Percentiles rank a stretch among this genome's conserved stretches.
Evolutionary conservation across 768 basidiomycete species (phyloP).

Genomic region (Xanthoconium stramineum): DNA sequence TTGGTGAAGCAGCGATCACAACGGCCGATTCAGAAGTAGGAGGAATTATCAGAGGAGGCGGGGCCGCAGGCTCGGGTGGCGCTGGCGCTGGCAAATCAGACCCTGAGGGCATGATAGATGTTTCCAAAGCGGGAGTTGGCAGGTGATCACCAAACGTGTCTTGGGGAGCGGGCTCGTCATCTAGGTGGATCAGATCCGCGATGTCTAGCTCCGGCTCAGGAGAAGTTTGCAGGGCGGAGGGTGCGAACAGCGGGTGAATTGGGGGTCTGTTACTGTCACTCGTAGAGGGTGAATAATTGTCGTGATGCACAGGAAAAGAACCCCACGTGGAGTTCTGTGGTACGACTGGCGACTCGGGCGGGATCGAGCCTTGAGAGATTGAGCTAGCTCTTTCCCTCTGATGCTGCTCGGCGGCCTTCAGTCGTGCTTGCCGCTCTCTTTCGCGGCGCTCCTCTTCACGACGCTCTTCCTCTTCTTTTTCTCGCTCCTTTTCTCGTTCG

Average conservation of each 20-base stretch:
- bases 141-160: constrained; percentile 29
- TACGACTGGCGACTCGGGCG: constrained; percentile 67
- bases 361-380: constrained; percentile 49
- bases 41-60: constrained; percentile 44
- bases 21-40: constrained; percentile 37
- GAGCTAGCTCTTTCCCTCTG: constrained; percentile 49
- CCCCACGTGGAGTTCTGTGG: constrained; percentile 53
- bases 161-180: constrained; percentile 50
- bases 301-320: constrained; percentile 45
- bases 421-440: constrained; percentile 62
- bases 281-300: constrained; percentile 25
- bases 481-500: constrained; percentile 54
- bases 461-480: constrained; percentile 65
- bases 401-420: constrained; percentile 45
- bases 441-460: constrained; percentile 58
- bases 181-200: constrained; percentile 74
- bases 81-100: constrained; percentile 10
- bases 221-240: constrained; percentile 30
- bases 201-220: constrained; percentile 67
- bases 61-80: constrained; percentile 18
- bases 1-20: constrained; percentile 23
- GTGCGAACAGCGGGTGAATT: constrained; percentile 34
- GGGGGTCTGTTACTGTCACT: constrained; percentile 26
- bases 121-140: constrained; percentile 16
- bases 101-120: constrained; percentile 4